These are phyloP conservation scores for Blumeria graminis DNA, from an alignment of 2,329 filamentous ascomycete genomes.

Conservation along the genomic window DNA sequence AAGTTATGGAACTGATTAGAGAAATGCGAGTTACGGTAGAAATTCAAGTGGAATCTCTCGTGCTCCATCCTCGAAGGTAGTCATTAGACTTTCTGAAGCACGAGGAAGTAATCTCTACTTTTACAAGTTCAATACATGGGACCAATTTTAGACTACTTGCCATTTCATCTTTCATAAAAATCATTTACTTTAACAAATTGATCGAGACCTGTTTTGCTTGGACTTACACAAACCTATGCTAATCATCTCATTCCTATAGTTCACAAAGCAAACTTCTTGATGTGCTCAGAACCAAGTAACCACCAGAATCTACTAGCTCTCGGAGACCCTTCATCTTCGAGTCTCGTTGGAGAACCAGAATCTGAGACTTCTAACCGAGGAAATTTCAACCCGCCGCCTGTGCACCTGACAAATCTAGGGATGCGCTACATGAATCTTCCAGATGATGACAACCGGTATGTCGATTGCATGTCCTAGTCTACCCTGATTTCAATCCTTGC, in stretches of 20 bases:
- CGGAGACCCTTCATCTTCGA: conserved; percentile 13
- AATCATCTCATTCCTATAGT: conserved; percentile 4
- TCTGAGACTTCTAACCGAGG: conserved; percentile 15
- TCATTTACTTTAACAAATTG: no score
- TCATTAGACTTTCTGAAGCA: neutral
- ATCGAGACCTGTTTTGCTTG: neutral
- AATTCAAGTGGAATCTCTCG: no score
- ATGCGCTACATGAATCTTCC: conserved; percentile 15
- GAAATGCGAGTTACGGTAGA: no score
- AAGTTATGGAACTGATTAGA: no score
- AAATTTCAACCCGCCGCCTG: conserved; percentile 11
- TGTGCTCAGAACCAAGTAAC: conserved; percentile 17
- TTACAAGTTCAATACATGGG: neutral
- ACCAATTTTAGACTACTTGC: no score
- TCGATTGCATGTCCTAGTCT: conserved; percentile 9
- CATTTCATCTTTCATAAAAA: neutral
- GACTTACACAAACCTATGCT: neutral
- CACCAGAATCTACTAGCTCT: conserved; percentile 14
- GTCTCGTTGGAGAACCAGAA: conserved; percentile 15
- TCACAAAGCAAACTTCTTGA: conserved; percentile 13
- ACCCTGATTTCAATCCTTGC: conserved; percentile 6
- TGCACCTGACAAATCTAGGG: conserved; percentile 14
- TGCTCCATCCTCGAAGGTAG: neutral
- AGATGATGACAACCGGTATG: conserved; percentile 16
- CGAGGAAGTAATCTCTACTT: neutral